These are phyloP conservation scores for Citrus medica DNA, from an alignment of 345 rosid genomes.

Conservation along the genomic window DNA sequence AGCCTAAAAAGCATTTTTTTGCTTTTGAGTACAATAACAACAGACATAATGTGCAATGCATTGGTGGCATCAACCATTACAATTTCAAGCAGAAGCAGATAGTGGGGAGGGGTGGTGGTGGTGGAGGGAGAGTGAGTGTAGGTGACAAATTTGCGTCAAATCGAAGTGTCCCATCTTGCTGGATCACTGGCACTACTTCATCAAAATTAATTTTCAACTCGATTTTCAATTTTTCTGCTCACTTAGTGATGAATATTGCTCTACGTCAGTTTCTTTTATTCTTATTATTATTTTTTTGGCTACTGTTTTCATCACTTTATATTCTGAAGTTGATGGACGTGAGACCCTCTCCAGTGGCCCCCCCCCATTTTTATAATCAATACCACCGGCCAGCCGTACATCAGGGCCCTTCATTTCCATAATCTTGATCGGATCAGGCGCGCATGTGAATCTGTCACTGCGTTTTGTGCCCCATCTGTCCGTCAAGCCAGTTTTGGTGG, in stretches of 20 bases:
- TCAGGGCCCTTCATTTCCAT: constrained; percentile 4
- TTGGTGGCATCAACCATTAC: not conserved
- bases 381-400: constrained; percentile 10
- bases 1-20: not conserved
- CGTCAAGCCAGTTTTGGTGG: too few relatives aligned
- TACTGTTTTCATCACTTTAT: not conserved
- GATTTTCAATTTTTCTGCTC: too few relatives aligned
- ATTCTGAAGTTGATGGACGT: not conserved
- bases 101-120: not conserved
- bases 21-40: not conserved
- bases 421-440: not conserved
- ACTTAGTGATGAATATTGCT: not conserved
- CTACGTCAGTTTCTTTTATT: not conserved
- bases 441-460: not conserved
- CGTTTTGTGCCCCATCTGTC: too few relatives aligned
- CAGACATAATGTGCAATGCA: not conserved
- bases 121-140: not conserved
- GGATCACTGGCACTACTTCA: not conserved
- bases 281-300: fast-evolving
- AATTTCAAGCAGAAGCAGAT: not conserved
- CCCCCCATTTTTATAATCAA: constrained; percentile 8
- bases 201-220: not conserved
- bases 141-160: constrained; percentile 17
- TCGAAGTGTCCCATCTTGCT: constrained; percentile 10
- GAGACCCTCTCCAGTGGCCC: not conserved